These are phyloP conservation scores for Viridothelium virens DNA, from an alignment of 495 filamentous ascomycete genomes.

Conservation along the genomic window DNA sequence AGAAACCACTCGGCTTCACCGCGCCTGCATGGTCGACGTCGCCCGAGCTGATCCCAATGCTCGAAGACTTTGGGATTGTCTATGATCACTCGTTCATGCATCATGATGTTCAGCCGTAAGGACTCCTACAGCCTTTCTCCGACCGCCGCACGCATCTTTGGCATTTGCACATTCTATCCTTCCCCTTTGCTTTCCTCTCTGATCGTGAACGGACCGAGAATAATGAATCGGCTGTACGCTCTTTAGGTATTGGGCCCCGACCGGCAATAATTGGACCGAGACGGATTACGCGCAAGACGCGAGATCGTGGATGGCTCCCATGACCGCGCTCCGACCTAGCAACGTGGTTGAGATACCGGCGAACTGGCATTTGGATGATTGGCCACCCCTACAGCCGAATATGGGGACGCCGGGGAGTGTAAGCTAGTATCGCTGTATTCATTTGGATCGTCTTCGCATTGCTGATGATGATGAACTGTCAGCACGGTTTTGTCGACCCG, in stretches of 20 bases:
- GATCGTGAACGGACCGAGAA: background rate
- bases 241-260: conserved; percentile 48
- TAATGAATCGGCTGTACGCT: background rate
- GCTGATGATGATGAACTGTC: background rate
- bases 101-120: conserved; percentile 52
- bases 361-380: conserved; percentile 62
- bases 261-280: conserved; percentile 55
- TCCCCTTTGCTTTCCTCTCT: background rate
- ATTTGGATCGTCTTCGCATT: conserved; percentile 23
- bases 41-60: conserved; percentile 57
- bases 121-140: too few relatives aligned
- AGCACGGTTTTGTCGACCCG: conserved; percentile 47
- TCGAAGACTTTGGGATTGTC: conserved; percentile 61
- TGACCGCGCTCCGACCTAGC: conserved; percentile 45
- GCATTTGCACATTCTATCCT: background rate
- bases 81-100: conserved; percentile 63
- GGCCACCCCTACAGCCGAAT: conserved; percentile 39
- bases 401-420: conserved; percentile 19
- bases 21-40: conserved; percentile 60
- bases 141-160: too few relatives aligned
- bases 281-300: conserved; percentile 55
- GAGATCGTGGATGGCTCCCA: conserved; percentile 59
- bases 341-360: conserved; percentile 59
- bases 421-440: background rate
- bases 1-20: conserved; percentile 35